Conservation (phyloP, 257 asterid genomes). For the Nicotiana otophora region DNA sequence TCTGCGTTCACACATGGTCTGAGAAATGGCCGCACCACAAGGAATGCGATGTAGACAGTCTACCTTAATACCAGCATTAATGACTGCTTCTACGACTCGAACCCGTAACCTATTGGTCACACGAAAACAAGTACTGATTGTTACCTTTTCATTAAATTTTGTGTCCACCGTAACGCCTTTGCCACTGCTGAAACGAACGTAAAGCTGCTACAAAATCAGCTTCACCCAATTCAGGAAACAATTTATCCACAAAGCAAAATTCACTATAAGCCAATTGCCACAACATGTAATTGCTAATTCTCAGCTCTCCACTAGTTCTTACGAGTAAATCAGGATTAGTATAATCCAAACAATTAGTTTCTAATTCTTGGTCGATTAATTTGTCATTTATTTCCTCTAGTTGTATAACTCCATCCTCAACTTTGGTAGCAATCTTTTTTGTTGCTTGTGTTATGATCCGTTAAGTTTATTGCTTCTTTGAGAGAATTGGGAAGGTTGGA, state of each 20-base stretch:
- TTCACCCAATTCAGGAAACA: constrained; percentile 23
- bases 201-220: constrained; percentile 16
- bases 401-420: constrained; percentile 8
- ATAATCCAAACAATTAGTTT: constrained; percentile 8
- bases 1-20: no score
- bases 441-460: constrained; percentile 19
- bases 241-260: constrained; percentile 8
- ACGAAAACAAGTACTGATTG: no score
- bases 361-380: constrained; percentile 5
- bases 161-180: constrained; percentile 25
- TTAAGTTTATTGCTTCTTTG: not conserved
- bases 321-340: constrained; percentile 31
- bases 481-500: constrained; percentile 15
- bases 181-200: constrained; percentile 9
- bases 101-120: no score
- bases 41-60: no score
- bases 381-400: constrained; percentile 4
- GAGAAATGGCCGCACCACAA: no score
- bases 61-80: no score
- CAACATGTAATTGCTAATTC: constrained; percentile 32
- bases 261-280: constrained; percentile 38
- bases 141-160: not conserved
- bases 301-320: constrained; percentile 26
- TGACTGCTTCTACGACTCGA: no score
- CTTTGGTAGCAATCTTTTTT: constrained; percentile 21